Evolutionary conservation across 257 asterid species (phyloP).

Genomic region (Gentiana macrophylla): DNA sequence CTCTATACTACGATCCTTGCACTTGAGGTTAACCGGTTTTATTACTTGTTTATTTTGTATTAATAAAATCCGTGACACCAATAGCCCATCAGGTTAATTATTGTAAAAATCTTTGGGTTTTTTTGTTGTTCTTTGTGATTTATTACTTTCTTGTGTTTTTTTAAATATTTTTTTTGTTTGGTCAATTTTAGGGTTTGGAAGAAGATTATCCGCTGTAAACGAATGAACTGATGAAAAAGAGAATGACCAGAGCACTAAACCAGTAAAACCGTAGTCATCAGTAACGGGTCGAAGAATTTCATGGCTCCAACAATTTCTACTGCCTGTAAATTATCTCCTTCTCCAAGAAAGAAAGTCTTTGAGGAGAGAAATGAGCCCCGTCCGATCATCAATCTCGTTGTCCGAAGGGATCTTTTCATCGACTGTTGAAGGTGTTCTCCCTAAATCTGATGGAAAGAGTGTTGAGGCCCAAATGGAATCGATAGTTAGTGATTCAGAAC

Average conservation of each 20-base stretch:
- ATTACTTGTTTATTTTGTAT: too few species aligned
- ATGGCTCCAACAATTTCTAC: conserved; percentile 98
- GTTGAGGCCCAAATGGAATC: conserved; percentile 7
- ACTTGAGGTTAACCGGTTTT: too few species aligned
- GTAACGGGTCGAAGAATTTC: conserved; percentile 57
- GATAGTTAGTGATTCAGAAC: conserved; percentile 8
- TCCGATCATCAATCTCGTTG: conserved; percentile 58
- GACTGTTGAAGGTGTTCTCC: conserved; percentile 9
- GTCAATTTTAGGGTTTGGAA: conserved; percentile 30
- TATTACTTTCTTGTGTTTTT: conserved; percentile 2
- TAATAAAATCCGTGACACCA: conserved; percentile 1
- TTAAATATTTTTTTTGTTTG: background rate
- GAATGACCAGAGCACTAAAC: conserved; percentile 31
- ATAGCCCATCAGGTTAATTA: conserved; percentile 66
- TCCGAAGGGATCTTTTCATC: conserved; percentile 62
- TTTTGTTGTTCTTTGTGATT: background rate
- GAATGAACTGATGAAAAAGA: conserved; percentile 46
- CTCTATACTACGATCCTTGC: too few species aligned
- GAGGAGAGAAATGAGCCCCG: conserved; percentile 67
- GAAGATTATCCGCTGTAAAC: conserved; percentile 26
- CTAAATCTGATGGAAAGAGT: conserved; percentile 13
- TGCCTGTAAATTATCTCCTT: conserved; percentile 78
- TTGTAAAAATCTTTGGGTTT: background rate
- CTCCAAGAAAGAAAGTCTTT: conserved; percentile 73
- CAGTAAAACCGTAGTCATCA: conserved; percentile 36